Conservation (phyloP, 345 rosid species). For the Lepidium didymum region DNA sequence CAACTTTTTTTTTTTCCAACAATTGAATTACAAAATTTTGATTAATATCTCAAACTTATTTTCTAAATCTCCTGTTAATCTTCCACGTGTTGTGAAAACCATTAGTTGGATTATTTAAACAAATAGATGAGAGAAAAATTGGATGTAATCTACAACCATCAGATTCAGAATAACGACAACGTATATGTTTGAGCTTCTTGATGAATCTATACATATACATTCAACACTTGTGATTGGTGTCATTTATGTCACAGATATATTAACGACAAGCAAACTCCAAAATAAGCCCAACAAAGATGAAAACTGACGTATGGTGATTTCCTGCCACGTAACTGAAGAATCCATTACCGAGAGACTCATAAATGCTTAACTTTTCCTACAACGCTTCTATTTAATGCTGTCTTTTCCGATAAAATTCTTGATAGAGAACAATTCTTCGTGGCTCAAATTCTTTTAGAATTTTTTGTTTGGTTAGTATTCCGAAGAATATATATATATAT, state of each 20-base stretch:
- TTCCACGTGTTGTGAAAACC: no score
- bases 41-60: no score
- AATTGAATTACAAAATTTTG: no score
- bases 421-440: neutral
- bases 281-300: neutral
- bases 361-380: slow-evolving; percentile 4
- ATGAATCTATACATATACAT: no score
- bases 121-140: no score
- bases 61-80: no score
- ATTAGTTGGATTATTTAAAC: no score
- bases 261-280: neutral
- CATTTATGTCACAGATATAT: neutral
- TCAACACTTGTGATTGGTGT: neutral
- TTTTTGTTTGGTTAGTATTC: neutral
- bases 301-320: neutral
- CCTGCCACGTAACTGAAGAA: slow-evolving; percentile 9
- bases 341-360: slow-evolving; percentile 5
- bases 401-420: neutral
- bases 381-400: neutral
- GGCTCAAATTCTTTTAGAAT: slow-evolving; percentile 2
- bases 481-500: no score
- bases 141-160: no score
- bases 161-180: no score
- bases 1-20: no score
- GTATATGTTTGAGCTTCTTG: no score